A percentile compares a stretch with the other conserved stretches of the same genome.
Conservation (phyloP, 495 filamentous ascomycete species). For the Darksidea phi region DNA sequence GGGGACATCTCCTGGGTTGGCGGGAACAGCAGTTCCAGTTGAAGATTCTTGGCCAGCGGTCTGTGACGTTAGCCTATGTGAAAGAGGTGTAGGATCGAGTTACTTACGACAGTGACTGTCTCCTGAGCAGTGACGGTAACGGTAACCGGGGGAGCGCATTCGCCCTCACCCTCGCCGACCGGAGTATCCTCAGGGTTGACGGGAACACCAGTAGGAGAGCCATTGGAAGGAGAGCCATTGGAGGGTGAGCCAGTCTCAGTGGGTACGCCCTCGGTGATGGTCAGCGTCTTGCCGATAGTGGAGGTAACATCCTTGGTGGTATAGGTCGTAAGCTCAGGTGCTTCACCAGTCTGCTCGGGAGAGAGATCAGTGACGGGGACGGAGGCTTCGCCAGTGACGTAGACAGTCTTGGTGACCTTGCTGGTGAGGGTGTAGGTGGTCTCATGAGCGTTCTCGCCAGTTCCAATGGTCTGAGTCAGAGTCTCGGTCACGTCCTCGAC, state of each 20-base stretch:
- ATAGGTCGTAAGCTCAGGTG: slow-evolving; percentile 19
- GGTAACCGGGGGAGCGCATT: slow-evolving; percentile 29
- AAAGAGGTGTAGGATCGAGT: background rate
- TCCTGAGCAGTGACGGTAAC: slow-evolving; percentile 34
- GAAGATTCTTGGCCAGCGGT: slow-evolving; percentile 14
- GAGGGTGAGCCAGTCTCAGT: background rate
- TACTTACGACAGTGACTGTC: slow-evolving; percentile 35
- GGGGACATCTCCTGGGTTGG: background rate
- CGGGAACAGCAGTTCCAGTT: background rate
- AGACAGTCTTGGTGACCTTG: slow-evolving; percentile 31
- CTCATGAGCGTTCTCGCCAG: slow-evolving; percentile 22
- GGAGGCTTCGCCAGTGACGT: slow-evolving; percentile 9
- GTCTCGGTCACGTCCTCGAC: slow-evolving; percentile 24
- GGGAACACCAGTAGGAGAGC: background rate
- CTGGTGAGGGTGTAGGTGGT: slow-evolving; percentile 26
- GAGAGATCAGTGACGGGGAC: background rate
- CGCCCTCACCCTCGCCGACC: background rate
- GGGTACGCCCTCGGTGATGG: slow-evolving; percentile 4
- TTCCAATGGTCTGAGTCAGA: slow-evolving; percentile 31
- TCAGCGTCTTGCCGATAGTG: slow-evolving; percentile 10
- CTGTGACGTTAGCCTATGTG: background rate
- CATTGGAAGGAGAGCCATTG: background rate
- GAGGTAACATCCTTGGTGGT: slow-evolving; percentile 17
- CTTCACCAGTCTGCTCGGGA: background rate
- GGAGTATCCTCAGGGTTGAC: background rate